Conservation (phyloP, 2,329 filamentous ascomycete species). For the Pestalotiopsis fici region DNA sequence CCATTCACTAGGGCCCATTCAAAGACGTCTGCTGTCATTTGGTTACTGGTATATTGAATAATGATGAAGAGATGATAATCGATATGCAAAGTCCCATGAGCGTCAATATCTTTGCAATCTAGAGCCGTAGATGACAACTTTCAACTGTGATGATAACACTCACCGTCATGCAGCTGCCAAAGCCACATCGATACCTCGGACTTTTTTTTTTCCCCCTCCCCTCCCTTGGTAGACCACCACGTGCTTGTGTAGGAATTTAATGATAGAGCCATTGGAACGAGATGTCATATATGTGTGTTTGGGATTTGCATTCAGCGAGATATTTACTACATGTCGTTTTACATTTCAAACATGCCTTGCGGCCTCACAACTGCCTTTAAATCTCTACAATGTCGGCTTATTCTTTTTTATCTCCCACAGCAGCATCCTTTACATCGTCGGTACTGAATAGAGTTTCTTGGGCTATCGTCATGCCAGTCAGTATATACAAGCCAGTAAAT, state of each 20-base stretch:
- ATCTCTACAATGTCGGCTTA: neutral
- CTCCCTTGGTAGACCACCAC: no score
- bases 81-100: neutral
- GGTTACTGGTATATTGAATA: neutral
- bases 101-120: no score
- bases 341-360: neutral
- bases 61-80: neutral
- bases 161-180: no score
- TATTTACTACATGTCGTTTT: neutral
- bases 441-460: slow-evolving; percentile 56
- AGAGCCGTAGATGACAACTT: no score
- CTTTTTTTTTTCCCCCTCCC: no score
- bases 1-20: neutral
- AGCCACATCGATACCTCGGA: no score
- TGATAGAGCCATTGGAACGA: no score
- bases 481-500: neutral
- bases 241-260: no score
- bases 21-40: neutral
- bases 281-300: no score
- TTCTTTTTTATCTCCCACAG: neutral
- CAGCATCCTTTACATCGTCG: slow-evolving; percentile 16
- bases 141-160: no score
- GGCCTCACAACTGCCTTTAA: neutral
- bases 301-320: neutral
- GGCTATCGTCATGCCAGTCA: slow-evolving; percentile 36